phyloP scores from a whole-genome alignment of 352 stramenopile species.

The Pythium guiyangense region DNA sequence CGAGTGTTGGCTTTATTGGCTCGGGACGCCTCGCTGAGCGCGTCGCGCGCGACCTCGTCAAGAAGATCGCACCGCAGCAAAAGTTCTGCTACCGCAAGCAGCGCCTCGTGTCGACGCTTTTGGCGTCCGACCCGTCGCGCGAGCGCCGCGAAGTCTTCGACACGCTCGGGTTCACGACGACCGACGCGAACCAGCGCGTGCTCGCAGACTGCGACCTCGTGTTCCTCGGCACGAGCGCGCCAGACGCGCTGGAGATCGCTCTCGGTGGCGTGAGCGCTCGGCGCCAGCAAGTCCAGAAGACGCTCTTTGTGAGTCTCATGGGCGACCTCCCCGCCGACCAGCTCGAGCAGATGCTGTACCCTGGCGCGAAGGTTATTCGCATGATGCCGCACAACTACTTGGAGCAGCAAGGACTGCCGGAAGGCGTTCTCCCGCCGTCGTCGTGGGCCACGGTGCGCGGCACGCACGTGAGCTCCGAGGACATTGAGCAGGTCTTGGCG shows the following conservation, averaged over 20 bases:
- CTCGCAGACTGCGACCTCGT: constrained; percentile 68
- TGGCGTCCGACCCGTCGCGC: constrained; percentile 54
- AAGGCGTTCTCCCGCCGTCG: constrained; percentile 36
- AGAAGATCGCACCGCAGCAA: constrained; percentile 51
- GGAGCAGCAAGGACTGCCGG: constrained; percentile 48
- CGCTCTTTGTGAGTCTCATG: constrained; percentile 71
- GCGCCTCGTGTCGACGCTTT: constrained; percentile 58
- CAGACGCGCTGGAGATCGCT: constrained; percentile 30
- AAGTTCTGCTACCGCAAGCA: constrained; percentile 76
- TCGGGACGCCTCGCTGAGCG: constrained; percentile 58
- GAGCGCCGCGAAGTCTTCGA: constrained; percentile 58
- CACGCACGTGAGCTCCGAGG: constrained; percentile 40
- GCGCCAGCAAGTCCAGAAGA: constrained; percentile 23
- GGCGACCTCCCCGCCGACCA: constrained; percentile 49
- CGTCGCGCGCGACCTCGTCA: constrained; percentile 55
- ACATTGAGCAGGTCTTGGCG: constrained; percentile 50
- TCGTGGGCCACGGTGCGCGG: constrained; percentile 58
- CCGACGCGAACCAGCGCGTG: constrained; percentile 45
- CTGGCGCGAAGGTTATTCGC: constrained; percentile 64
- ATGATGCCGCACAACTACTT: constrained; percentile 67
- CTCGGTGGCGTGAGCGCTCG: constrained; percentile 13
- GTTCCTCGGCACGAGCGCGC: constrained; percentile 55
- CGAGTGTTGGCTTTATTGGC: constrained; percentile 70
- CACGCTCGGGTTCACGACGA: constrained; percentile 62
- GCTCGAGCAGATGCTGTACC: constrained; percentile 51